Percentiles rank a stretch among this genome's conserved stretches.
Evolutionary conservation across 768 basidiomycete genomes (phyloP).

Genomic region (Collybia nuda): DNA sequence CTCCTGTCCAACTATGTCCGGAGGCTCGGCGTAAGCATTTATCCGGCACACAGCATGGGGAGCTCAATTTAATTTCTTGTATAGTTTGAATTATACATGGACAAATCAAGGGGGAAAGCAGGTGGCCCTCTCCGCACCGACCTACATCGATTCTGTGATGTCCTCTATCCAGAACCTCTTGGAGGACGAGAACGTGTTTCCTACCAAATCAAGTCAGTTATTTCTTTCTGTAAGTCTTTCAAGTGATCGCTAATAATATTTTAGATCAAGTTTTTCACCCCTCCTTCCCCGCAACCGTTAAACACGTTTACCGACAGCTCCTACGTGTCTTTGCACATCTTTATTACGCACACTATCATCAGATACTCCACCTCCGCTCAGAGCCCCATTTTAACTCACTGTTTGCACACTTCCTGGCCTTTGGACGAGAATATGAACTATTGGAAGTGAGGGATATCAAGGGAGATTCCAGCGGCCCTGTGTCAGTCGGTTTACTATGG

Average conservation of each 20-base stretch:
- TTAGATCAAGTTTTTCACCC: constrained; percentile 84
- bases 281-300: constrained; percentile 85
- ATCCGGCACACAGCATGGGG: neutral
- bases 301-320: constrained; percentile 95
- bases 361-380: constrained; percentile 88
- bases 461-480: constrained; percentile 56
- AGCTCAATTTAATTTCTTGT: neutral
- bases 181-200: constrained; percentile 93
- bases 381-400: constrained; percentile 97
- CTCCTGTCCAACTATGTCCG: constrained; percentile 90
- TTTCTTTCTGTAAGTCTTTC: neutral
- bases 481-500: constrained; percentile 79
- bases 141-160: constrained; percentile 98
- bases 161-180: constrained; percentile 93
- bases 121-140: constrained; percentile 86
- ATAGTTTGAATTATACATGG: constrained; percentile 92
- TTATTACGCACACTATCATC: constrained; percentile 91
- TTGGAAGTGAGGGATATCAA: constrained; percentile 87
- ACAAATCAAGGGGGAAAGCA: constrained; percentile 89
- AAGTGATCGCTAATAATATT: neutral
- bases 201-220: constrained; percentile 85
- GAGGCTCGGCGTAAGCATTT: constrained; percentile 70
- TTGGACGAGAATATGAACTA: constrained; percentile 91
- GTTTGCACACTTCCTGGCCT: constrained; percentile 97
- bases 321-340: constrained; percentile 97